Evolutionary conservation across 78 protist genomes (phyloP).

Genomic region (Dictyostelium brefeldianum): DNA sequence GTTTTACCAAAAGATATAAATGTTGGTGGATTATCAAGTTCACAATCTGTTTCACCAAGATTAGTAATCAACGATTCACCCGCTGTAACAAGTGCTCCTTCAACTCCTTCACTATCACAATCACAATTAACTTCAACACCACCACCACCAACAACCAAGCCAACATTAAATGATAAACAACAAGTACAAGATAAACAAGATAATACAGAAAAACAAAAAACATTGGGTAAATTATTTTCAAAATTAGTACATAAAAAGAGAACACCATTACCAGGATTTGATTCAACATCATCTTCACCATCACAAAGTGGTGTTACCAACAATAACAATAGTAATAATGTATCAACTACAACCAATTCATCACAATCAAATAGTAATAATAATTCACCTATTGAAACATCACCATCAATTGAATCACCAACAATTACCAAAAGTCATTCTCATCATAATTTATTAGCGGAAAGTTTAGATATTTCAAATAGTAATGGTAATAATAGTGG

Average conservation of each 20-base stretch:
- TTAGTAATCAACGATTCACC: not conserved
- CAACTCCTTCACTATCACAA: not conserved
- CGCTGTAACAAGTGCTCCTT: not conserved
- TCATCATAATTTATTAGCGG: not conserved
- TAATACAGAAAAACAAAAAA: conserved; percentile 18
- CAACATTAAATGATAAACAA: not conserved
- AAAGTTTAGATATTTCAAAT: not conserved
- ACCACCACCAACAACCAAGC: conserved; percentile 1
- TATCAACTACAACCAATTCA: conserved; percentile 13
- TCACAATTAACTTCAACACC: not conserved
- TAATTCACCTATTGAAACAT: not conserved
- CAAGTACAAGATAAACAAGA: not conserved
- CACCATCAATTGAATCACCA: conserved; percentile 10
- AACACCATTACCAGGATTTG: conserved; percentile 28
- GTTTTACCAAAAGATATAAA: conserved; percentile 10
- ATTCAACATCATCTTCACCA: conserved; percentile 19
- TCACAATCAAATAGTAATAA: not conserved
- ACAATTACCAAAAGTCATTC: not conserved
- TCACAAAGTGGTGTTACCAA: not conserved
- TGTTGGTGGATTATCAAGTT: not conserved
- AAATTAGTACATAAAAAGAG: conserved; percentile 28
- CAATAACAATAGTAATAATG: too few species aligned
- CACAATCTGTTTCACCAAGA: not conserved
- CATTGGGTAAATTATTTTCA: conserved; percentile 24
- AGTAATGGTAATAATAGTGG: not conserved